Base-by-base conservation (phyloP, 2,329 filamentous ascomycete species). In the Hawksworthiomyces lignivorus region DNA sequence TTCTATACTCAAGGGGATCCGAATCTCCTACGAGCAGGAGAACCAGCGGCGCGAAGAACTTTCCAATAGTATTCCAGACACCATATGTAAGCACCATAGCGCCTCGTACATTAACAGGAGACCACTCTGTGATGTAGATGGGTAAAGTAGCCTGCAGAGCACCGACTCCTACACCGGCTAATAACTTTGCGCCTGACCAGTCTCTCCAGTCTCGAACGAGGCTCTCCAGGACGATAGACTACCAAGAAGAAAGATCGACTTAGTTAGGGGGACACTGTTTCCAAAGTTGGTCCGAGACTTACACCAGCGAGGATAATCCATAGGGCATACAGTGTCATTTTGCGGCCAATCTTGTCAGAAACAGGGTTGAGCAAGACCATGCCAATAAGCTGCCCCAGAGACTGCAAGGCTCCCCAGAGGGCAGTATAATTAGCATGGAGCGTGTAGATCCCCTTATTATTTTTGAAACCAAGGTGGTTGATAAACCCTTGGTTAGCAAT, bases 401-500 rank as follows among this genome's bases (percentile, higher is more conserved):
- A 48, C 30, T 48, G 45, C 36, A 49, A 36, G 1, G 48, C 47
- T 8, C 45, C 45, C 47, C 47, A 49, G 9, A 48, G 31, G 4
- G 45, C 39, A 1, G 45, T 49, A 35, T 46, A 44, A 14, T 44
- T 29, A 9, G 48, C 36, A 7, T 48, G 33, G 9, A 49, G 48
- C 3, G 26, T 22, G 17, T 39, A 39, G 19, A 17, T 15, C n/a
- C 46, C 46, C 8, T 45, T 27, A 20, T 20, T 29, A 18, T 46
- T 42, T 12, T 29, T 18, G 20, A 46, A 46, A n/a, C 48, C 46
- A 7, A 50, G 21, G 31, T 50, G 46, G 28, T 44, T 42, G 33
- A 48, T 39, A 40, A 50, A 44, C 27, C 46, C 46, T 19, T 44
- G 27, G 35, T 46, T 50, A 15, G 46, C 46, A 27, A 50, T 50